A percentile compares a stretch with the other conserved stretches of the same genome.
Conservation (phyloP, 345 rosid genomes). For the Carallia brachiata region DNA sequence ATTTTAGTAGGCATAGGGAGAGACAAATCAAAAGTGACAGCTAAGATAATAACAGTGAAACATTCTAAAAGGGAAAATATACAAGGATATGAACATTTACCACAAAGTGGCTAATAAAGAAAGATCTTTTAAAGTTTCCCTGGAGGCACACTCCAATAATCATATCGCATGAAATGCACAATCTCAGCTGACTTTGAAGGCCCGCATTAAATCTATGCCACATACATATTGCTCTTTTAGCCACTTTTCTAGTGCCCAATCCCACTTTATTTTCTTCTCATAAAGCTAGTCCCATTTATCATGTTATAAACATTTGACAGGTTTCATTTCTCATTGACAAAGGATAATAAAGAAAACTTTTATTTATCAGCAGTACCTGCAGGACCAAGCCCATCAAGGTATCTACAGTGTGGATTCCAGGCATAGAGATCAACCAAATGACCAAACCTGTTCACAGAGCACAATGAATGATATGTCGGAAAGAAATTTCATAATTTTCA, state of each 20-base stretch:
- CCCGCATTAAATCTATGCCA: constrained; percentile 11
- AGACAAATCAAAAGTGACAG: background rate
- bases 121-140: constrained; percentile 15
- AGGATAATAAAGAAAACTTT: constrained; percentile 6
- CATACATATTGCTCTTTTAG: constrained; percentile 7
- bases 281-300: constrained; percentile 20
- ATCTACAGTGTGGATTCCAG: constrained; percentile 96
- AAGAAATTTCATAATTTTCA: background rate
- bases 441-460: constrained; percentile 60
- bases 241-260: constrained; percentile 28
- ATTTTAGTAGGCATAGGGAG: constrained; percentile 6
- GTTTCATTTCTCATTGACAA: constrained; percentile 2
- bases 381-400: constrained; percentile 86
- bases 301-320: background rate
- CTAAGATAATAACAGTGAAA: background rate
- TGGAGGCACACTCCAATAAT: constrained; percentile 10
- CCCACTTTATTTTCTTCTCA: constrained; percentile 24
- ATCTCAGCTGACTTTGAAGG: constrained; percentile 23
- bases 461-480: background rate
- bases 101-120: constrained; percentile 12
- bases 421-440: constrained; percentile 80
- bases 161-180: constrained; percentile 13
- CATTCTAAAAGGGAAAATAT: constrained; percentile 8
- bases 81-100: constrained; percentile 6
- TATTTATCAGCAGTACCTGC: constrained; percentile 52